Base-by-base conservation (phyloP, 2,329 filamentous ascomycete species). In the Fusarium drepaniforme region DNA sequence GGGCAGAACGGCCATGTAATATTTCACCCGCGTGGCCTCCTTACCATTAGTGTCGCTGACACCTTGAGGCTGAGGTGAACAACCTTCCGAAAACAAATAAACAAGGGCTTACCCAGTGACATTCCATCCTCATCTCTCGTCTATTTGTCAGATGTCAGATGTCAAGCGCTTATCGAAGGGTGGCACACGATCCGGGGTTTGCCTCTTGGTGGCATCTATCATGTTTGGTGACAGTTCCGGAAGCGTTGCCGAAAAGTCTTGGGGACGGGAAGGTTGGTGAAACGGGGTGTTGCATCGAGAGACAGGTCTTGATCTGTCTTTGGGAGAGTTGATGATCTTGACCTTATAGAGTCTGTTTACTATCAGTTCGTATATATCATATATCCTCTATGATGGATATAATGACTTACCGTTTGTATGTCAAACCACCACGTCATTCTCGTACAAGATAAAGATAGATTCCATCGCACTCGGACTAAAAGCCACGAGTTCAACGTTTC, bases 391-490 rank as follows among this genome's bases (percentile, higher is more conserved):
- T 18, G 5, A 33, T 42, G 25, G 30, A 63, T 18, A 38, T 28
- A 15, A 13, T 4, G 5, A 35, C 33, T 12, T 56, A 21, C 28
- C 28, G 6, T 56, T 56, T 28, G 11, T 8, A 21, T 21, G 28
- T 15, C 25, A 15, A 56, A 30, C 23, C 28, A 28, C 46, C 23
- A 51, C 28, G 49, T 33, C 18, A 30, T 21, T 33, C 49, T 21
- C 21, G 49, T 21, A 56, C 28, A 30, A 56, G 49, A 33, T 6
- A 6, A 51, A 30, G 25, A 56, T 13, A 21, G 49, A 56, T 56
- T 33, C 28, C 46, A 56, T 64, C 9, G 15, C 46, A 64, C 61
- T 64, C 46, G 61, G 61, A 37, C 18, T 51, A 56, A 56, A 56
- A 42, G n/a, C 35, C 46, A 64, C 42, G 46, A 56, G 61, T 40